These are phyloP conservation scores for Monosporascus sp. DNA, from an alignment of 2,329 filamentous ascomycete genomes.

Conservation along the genomic window DNA sequence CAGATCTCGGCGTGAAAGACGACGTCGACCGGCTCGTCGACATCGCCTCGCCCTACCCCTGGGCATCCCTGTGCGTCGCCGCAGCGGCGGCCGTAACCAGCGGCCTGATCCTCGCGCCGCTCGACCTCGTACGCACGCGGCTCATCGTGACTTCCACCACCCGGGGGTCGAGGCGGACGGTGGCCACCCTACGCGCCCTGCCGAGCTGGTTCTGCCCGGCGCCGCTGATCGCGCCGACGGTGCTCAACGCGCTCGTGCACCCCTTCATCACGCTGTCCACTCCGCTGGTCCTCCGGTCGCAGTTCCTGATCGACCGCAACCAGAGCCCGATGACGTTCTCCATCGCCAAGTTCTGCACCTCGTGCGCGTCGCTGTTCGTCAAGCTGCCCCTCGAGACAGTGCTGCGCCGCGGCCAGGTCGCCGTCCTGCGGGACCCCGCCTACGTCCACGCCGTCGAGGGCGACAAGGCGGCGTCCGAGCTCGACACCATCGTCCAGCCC, in stretches of 20 bases:
- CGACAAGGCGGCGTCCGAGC: constrained; percentile 7
- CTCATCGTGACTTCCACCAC: constrained; percentile 81
- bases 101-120: constrained; percentile 74
- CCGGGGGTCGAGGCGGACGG: constrained; percentile 68
- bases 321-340: constrained; percentile 78
- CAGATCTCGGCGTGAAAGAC: constrained; percentile 72
- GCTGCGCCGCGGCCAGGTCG: constrained; percentile 79
- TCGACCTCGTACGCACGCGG: constrained; percentile 85
- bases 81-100: constrained; percentile 62
- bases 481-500: constrained; percentile 73
- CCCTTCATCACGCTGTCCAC: constrained; percentile 77
- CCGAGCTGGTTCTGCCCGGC: constrained; percentile 71
- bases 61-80: constrained; percentile 72
- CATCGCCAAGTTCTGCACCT: constrained; percentile 74
- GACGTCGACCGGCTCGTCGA: constrained; percentile 71
- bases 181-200: constrained; percentile 71
- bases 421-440: constrained; percentile 54
- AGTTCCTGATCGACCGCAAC: constrained; percentile 76
- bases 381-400: constrained; percentile 91
- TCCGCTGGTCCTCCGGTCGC: constrained; percentile 80
- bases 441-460: constrained; percentile 45
- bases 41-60: constrained; percentile 73
- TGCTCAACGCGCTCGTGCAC: constrained; percentile 80
- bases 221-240: constrained; percentile 71
- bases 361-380: constrained; percentile 73